phyloP scores from a whole-genome alignment of 2,329 filamentous ascomycete genomes.

The Zopfia rhizophila region DNA sequence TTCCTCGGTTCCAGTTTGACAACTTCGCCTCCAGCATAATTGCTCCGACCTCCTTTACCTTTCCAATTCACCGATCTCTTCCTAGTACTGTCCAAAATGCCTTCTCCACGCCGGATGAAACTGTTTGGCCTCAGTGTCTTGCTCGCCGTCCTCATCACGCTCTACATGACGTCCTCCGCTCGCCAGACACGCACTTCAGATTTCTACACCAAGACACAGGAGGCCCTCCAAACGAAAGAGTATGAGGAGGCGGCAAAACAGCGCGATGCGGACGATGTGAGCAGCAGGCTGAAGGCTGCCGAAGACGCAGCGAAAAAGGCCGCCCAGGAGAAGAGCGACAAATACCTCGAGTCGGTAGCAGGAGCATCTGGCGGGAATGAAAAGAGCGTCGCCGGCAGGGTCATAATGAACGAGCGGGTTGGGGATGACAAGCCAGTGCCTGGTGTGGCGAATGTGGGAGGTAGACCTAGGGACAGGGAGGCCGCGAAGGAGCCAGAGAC shows the following conservation, averaged over 20 bases:
- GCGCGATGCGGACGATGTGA: constrained; percentile 65
- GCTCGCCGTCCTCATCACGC: constrained; percentile 71
- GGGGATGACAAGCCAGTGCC: constrained; percentile 50
- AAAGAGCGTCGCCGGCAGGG: constrained; percentile 65
- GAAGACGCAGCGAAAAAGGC: constrained; percentile 75
- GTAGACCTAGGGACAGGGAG: constrained; percentile 53
- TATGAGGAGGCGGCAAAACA: constrained; percentile 51
- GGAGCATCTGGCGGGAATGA: constrained; percentile 49
- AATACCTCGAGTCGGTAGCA: constrained; percentile 51
- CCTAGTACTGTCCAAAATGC: constrained; percentile 37
- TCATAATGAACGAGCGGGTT: constrained; percentile 58
- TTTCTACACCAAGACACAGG: constrained; percentile 69
- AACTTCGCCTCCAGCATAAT: constrained; percentile 5
- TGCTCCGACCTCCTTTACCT: constrained; percentile 9
- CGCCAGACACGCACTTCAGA: constrained; percentile 63
- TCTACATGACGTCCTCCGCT: constrained; percentile 77
- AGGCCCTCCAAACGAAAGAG: constrained; percentile 56
- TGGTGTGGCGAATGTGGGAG: constrained; percentile 58
- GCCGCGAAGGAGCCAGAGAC: constrained; percentile 60
- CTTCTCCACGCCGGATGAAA: constrained; percentile 70
- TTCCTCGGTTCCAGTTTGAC: constrained; percentile 5
- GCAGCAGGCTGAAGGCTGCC: constrained; percentile 72
- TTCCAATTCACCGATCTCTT: constrained; percentile 12
- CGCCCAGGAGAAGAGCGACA: constrained; percentile 72
- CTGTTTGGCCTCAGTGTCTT: constrained; percentile 72